Percentiles rank a stretch among this genome's conserved stretches.
These are phyloP conservation scores for Fraxinus sp. DNA, from an alignment of 305 asterid genomes.

Conservation along the genomic window DNA sequence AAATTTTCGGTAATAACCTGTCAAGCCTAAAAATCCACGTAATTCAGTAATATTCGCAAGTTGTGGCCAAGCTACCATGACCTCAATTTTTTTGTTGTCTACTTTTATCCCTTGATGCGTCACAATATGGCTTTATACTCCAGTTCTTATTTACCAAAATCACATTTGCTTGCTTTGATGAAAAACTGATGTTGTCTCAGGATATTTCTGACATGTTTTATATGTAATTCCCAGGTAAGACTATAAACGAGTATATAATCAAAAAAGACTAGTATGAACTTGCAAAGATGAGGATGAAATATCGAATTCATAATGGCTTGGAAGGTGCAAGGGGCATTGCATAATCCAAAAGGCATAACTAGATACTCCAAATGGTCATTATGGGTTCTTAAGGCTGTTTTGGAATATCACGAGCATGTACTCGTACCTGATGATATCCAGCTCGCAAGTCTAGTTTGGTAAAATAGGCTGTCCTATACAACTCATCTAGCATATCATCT, in stretches of 20 bases:
- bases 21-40: not conserved
- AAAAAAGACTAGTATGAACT: not conserved
- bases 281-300: not conserved
- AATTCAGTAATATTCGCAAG: not conserved
- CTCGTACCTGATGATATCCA: not conserved
- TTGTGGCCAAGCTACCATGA: not conserved
- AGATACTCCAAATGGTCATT: not conserved
- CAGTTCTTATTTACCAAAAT: not conserved
- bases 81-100: not conserved
- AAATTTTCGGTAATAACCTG: not conserved
- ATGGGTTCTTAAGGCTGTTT: slow-evolving; percentile 1
- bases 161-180: not conserved
- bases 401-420: not conserved
- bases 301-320: slow-evolving; percentile 10
- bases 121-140: slow-evolving; percentile 17
- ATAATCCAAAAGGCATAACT: too few species aligned
- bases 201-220: not conserved
- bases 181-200: not conserved
- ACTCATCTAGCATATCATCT: slow-evolving; percentile 17
- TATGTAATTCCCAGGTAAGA: not conserved
- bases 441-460: slow-evolving; percentile 8
- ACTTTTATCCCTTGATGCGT: not conserved
- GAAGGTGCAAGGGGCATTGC: slow-evolving; percentile 5
- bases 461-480: not conserved
- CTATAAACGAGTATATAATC: not conserved